Evolutionary conservation across 2,329 filamentous ascomycete species (phyloP), one percentile per base, ranked within the genome.

Genomic region (Claviceps digitariae): DNA sequence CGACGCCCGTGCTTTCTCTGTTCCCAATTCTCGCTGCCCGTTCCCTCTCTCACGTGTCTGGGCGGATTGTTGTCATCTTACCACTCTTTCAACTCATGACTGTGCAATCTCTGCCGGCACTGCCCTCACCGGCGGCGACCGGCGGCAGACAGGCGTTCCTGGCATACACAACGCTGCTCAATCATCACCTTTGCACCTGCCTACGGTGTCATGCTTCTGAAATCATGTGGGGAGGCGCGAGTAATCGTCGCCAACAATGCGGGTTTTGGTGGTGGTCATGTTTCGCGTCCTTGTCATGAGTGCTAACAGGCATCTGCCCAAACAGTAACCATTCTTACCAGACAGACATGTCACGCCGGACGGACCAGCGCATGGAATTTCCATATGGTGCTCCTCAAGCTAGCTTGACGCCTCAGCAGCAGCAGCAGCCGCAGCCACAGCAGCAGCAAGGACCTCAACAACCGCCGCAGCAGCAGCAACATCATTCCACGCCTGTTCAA

Each of bases 311-410:
- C 57, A 53, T 34, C 52, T 34, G 44, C 54, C 57, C 55, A 58
- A 55, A 61, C 55, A 70, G 68, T 61, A 68, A 69, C 55, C 74
- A 79, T 62, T 64, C 71, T 52, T 78, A 78, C 61, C 74, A 74
- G 64, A 64, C 69, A 59, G 74, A 78, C 57, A 74, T 79, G 74
- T 69, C 66, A 58, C 69, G 69, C 56, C 69, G 71, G 53, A 67
- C 67, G 60, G 70, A 73, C 10, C 54, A 55, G 57, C 68, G 69
- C 53, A 70, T 71, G 61, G 69, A 72, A 21, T 73, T 72, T 54
- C 65, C 68, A 48, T 73, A 72, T 52, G 67, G 65, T 56, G 62
- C 63, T 45, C 62, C 68, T 48, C 69, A 71, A 59, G 66, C 68
- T 50, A 68, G 67, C 58, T 68, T 71, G 64, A 59, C 64, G 40